Evolutionary conservation across 345 rosid species (phyloP), one percentile per base, ranked within the genome.

Genomic region (Raphanus sativus): DNA sequence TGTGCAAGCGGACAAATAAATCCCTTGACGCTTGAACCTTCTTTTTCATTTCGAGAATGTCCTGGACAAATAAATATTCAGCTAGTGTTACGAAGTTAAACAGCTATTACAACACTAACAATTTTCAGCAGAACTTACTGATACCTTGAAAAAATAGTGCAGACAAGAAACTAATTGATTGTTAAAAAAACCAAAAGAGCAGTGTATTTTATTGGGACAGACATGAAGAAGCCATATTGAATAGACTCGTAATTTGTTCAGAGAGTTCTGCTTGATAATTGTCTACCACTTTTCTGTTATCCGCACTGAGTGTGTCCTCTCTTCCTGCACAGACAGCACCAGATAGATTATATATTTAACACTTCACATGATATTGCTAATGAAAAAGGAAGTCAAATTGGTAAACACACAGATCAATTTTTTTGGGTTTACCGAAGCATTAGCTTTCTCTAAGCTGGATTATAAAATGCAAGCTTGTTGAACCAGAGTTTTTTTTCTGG

Each of bases 391-490:
- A 76, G 58, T 13, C 36, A 28, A 65, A 8, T 56, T 15, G 58
- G 67, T 21, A 21, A 21, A 21, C 21, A 65, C 40, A 25, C 85
- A 52, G 85, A 93, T 98, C 97, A 69, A 96, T 86, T 85, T 96
- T 96, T 62, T 86, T 21, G 21, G 89, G 79, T 86, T 87, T 86
- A 96, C 76, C 25, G 86, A 85, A 62, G 86, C 88, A 82, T 93
- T 83, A 78, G 92, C 88, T 82, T 89, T 96, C 87, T 96, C 97
- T 77, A 96, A 80, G 70, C 88, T 90, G 68, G 94, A 84, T 63
- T 86, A 87, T 74, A 96, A 75, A 63, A 42, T 84, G 73, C 92
- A 85, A 62, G 99, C 97, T 88, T 88, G 98, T 71, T 89, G 89
- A 62, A 91, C 86, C 83, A 21, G 21, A 96, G 74, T 75, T 91